Base-by-base conservation (phyloP, 352 stramenopile genomes). In the Phytopythium kandeliae region DNA sequence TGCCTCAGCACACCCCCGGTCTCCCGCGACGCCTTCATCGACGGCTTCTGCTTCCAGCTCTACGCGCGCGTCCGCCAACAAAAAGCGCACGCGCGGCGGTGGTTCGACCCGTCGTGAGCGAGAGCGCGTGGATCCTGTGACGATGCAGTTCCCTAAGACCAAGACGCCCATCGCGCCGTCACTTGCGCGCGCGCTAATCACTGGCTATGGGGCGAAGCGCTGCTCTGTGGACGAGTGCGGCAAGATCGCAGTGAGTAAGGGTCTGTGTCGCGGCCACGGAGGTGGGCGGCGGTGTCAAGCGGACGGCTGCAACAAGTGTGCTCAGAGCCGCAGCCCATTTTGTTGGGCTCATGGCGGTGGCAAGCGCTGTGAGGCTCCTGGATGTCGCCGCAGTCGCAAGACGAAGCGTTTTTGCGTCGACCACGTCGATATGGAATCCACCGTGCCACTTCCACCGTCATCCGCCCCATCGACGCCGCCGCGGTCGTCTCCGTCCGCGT, bases 391-490 rank as follows among this genome's bases (percentile, higher is more conserved):
- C 5, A 87, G 73, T 21, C 76, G 74, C 52, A 89, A 89, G 60
- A 89, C 78, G 26, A 86, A 86, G 47, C 70, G 75, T 16, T 88
- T 85, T 37, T 92, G 80, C 36, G 78, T 89, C 33, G 77, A 85
- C 49, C 80, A 92, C 54, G 75, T 86, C 16, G 74, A 83, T 2
- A 83, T 86, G 74, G 74, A 86, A 51, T 31, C 51, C 13, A 78
- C 69, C 4, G 60, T 74, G 3, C 62, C 65, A 11, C 17, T 69
- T 1, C 58, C 67, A 26, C 30, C 54, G 1, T n/a, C 43, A 17
- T 49, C 43, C 17, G 43, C 26, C 1, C 43, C 43, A 26, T n/a
- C 43, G 7, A 49, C 43, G 7, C 43, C 43, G 3, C 26, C 45
- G 3, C 16, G 45, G 7, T 21, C 33, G 7, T 51, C 45, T 38